Conservation (phyloP, 129 eudicot genomes). For the Flaveria sonorensis region DNA sequence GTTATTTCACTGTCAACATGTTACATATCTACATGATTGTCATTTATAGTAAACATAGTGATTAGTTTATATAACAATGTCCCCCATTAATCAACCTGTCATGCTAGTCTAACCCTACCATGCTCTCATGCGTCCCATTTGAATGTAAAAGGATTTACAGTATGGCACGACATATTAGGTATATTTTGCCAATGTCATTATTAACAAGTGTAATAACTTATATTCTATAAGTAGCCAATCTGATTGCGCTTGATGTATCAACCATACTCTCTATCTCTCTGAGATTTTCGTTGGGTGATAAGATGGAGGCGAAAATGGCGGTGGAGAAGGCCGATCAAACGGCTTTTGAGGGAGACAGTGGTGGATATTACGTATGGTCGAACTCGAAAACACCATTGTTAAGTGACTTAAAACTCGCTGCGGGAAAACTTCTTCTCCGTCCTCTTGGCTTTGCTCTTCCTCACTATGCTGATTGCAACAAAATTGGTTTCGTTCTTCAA, state of each 20-base stretch:
- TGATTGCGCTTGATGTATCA: not conserved
- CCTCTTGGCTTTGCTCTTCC: constrained; percentile 70
- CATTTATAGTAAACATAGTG: not conserved
- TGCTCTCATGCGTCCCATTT: no score
- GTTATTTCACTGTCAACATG: not conserved
- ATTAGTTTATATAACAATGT: not conserved
- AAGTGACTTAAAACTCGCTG: constrained; percentile 47
- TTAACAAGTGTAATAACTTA: not conserved
- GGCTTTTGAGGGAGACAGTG: constrained; percentile 43
- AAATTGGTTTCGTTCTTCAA: constrained; percentile 53
- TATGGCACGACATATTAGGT: no score
- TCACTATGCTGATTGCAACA: constrained; percentile 53
- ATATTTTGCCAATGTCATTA: no score
- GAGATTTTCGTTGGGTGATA: not conserved
- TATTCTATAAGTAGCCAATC: not conserved
- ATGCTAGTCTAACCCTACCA: no score
- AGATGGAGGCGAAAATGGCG: constrained; percentile 40
- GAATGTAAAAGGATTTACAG: no score
- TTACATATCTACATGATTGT: no score
- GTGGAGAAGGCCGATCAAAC: constrained; percentile 37
- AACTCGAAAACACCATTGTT: constrained; percentile 40
- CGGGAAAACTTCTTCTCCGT: constrained; percentile 49
- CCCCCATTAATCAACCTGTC: not conserved
- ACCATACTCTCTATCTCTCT: not conserved
- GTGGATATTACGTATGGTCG: constrained; percentile 58